Conservation (phyloP, 2,329 filamentous ascomycete genomes). For the Diaporthe sp. region DNA sequence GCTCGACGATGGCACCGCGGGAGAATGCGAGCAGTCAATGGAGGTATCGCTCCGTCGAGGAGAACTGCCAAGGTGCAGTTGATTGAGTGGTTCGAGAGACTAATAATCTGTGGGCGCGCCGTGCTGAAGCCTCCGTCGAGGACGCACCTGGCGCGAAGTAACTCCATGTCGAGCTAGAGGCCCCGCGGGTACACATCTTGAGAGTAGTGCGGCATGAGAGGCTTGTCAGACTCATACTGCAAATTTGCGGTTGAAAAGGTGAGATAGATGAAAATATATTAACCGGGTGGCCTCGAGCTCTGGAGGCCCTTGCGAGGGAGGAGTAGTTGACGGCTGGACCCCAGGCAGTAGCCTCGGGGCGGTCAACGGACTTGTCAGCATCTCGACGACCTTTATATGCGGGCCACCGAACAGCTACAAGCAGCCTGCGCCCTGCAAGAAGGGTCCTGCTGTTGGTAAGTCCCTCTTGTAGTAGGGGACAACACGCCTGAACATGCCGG, state of each 20-base stretch:
- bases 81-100: conserved; percentile 24
- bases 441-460: neutral
- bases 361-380: conserved; percentile 13
- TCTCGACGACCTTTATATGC: neutral
- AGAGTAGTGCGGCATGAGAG: conserved; percentile 18
- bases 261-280: conserved; percentile 61
- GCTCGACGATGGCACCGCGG: conserved; percentile 23
- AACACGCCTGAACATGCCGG: no score
- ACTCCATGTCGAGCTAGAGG: conserved; percentile 35
- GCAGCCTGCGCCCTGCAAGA: neutral
- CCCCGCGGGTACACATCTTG: conserved; percentile 7
- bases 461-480: no score
- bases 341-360: conserved; percentile 18
- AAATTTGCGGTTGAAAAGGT: conserved; percentile 60
- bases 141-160: conserved; percentile 42
- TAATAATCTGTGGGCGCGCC: conserved; percentile 8
- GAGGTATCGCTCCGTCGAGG: conserved; percentile 34
- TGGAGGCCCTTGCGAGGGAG: conserved; percentile 7
- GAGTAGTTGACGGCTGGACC: neutral
- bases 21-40: conserved; percentile 35
- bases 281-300: conserved; percentile 25
- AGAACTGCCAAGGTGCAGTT: conserved; percentile 19
- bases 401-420: no score
- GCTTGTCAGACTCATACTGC: conserved; percentile 37
- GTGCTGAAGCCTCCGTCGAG: conserved; percentile 26